Evolutionary conservation across 768 basidiomycete genomes (phyloP).

Genomic region (Mrakia gelida): DNA sequence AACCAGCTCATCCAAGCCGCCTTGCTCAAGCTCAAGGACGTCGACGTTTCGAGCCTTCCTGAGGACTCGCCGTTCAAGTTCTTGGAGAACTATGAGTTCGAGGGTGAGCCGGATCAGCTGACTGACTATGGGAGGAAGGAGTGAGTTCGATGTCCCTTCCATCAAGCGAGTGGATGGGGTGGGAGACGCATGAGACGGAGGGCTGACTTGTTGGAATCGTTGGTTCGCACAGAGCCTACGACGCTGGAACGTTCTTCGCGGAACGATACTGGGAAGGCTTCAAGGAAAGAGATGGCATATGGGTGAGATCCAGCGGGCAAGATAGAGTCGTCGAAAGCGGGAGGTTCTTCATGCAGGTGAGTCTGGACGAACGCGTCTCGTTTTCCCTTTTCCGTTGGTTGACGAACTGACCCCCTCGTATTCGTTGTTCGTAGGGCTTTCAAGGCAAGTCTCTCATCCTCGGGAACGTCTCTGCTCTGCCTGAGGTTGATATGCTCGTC

Average conservation of each 20-base stretch:
- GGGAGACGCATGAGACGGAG: background rate
- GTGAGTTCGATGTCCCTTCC: too few relatives aligned
- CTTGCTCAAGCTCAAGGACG: background rate
- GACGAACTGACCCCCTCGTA: slow-evolving; percentile 43
- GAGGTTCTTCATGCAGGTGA: slow-evolving; percentile 60
- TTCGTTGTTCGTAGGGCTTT: slow-evolving; percentile 55
- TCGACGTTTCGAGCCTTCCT: slow-evolving; percentile 1
- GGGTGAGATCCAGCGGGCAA: slow-evolving; percentile 54
- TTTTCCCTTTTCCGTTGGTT: slow-evolving; percentile 47
- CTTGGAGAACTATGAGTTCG: background rate
- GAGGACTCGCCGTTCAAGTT: background rate
- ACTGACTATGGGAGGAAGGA: slow-evolving; percentile 14
- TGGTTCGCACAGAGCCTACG: slow-evolving; percentile 31
- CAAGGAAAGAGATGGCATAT: slow-evolving; percentile 50
- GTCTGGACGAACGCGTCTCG: slow-evolving; percentile 37
- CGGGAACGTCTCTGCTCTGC: background rate
- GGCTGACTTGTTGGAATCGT: background rate
- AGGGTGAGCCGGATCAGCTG: background rate
- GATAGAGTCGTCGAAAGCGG: slow-evolving; percentile 64
- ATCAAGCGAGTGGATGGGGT: too few relatives aligned
- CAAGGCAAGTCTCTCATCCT: slow-evolving; percentile 17
- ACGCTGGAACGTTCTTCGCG: slow-evolving; percentile 55
- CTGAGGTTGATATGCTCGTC: slow-evolving; percentile 9
- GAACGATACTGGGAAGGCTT: slow-evolving; percentile 54
- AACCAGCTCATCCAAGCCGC: background rate